Evolutionary conservation across 805 yeast genomes (phyloP), one percentile per base, ranked within the genome.

Genomic region (Yarrowia osloensis): DNA sequence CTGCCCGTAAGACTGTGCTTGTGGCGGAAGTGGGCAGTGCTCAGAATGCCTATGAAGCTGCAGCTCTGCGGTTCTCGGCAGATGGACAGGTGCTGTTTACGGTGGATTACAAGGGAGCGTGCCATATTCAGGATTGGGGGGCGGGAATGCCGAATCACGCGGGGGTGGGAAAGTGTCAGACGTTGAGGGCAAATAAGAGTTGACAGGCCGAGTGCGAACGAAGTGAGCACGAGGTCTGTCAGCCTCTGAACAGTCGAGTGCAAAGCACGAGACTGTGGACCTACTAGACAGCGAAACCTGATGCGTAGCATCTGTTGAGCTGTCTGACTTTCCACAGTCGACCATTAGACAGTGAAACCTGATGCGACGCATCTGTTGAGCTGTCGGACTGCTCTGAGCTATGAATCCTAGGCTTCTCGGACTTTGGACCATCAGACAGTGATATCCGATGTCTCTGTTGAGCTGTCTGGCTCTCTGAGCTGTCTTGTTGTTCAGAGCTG

Each of bases 41-140:
- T 0, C 86, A 84, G 67, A 81, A 91, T 61, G 84, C 82, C 44
- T 80, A 85, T 39, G 95, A 90, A 74, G 84, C 93, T n/a, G 97
- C 98, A 0, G 81, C 92, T 1, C 75, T 93, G 69, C 77, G 82
- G 63, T 93, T 91, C 73, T 88, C 93, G 39, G 82, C 85, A 11
- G 91, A 90, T 74, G 98, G 98, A 0, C 92, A 92, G 57, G 86
- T 86, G 69, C 79, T 93, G 21, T 88, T 85, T 71, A 82, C 86
- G 4, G 82, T 91, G 17, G 98, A 93, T 76, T 80, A 97, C 46
- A 90, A 89, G 72, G 98, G 98, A 0, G 76, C 85, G 0, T 78
- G 92, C 54, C 87, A 87, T 69, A 84, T 92, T 35, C 90, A 89
- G 71, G 98, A 93, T 77, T 93, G 92, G 77, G 89, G 95, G 15